Percentiles rank a stretch among this genome's conserved stretches.
phyloP scores from a whole-genome alignment of 257 asterid species.

The Gentiana straminea region DNA sequence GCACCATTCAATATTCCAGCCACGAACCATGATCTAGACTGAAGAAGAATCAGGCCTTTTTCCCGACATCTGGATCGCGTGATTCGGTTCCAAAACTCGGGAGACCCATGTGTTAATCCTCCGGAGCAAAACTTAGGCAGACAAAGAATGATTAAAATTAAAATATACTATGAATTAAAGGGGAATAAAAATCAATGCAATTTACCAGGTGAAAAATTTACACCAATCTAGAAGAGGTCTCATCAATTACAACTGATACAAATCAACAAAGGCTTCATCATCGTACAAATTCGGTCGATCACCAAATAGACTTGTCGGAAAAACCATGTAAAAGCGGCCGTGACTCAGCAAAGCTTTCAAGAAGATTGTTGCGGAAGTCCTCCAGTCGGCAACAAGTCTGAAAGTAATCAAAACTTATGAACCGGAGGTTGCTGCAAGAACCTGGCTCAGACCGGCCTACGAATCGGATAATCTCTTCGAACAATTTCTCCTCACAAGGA shows the following conservation, averaged over 20 bases:
- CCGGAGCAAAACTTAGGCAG: too few species aligned
- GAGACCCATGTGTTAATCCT: too few species aligned
- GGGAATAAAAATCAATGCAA: too few species aligned
- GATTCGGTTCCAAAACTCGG: too few species aligned
- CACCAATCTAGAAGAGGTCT: too few species aligned
- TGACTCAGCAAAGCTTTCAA: slow-evolving; percentile 21
- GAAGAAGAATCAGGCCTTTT: too few species aligned
- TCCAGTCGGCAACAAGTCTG: slow-evolving; percentile 26
- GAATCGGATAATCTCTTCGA: slow-evolving; percentile 31
- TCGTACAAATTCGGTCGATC: neutral
- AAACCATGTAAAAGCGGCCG: slow-evolving; percentile 25
- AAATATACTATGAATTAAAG: too few species aligned
- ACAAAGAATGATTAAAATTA: too few species aligned
- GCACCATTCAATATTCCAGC: too few species aligned
- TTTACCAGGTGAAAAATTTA: too few species aligned
- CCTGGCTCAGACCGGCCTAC: slow-evolving; percentile 23
- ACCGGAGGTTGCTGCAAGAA: slow-evolving; percentile 8
- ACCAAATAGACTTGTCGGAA: slow-evolving; percentile 15
- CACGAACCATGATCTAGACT: too few species aligned
- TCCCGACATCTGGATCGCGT: too few species aligned
- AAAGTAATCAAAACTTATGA: slow-evolving; percentile 19
- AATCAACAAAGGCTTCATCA: slow-evolving; percentile 2
- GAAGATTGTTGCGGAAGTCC: slow-evolving; percentile 9
- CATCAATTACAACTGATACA: slow-evolving; percentile 2
- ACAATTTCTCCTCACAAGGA: slow-evolving; percentile 46